These are phyloP conservation scores for Gastrodia elata DNA, from an alignment of 106 monocot genomes.

Conservation along the genomic window DNA sequence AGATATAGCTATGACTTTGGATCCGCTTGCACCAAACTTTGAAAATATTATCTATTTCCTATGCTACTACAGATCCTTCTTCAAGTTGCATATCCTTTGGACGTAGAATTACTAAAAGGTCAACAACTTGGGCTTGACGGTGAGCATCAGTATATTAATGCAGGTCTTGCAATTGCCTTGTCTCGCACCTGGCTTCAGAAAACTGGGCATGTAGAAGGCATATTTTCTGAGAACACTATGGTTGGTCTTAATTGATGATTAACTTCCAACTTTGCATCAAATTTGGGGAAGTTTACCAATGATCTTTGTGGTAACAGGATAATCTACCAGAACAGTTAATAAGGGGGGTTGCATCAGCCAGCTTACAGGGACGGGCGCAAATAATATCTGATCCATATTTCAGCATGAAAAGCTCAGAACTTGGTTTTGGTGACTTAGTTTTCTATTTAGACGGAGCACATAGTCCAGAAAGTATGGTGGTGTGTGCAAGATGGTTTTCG, in stretches of 20 bases:
- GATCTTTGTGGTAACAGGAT: conserved; percentile 26
- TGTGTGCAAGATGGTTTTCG: conserved; percentile 93
- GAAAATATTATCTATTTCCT: neutral
- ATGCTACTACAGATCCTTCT: conserved; percentile 45
- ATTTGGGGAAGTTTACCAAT: neutral
- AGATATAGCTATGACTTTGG: neutral
- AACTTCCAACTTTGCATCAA: neutral
- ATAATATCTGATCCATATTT: conserved; percentile 44
- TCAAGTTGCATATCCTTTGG: conserved; percentile 50
- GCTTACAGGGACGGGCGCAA: conserved; percentile 79
- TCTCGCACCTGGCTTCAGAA: conserved; percentile 59
- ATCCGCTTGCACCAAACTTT: neutral
- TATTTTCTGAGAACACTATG: conserved; percentile 20
- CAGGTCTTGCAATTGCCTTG: conserved; percentile 72
- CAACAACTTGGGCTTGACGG: conserved; percentile 80
- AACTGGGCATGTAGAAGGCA: conserved; percentile 27
- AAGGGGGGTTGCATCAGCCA: conserved; percentile 45
- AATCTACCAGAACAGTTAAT: conserved; percentile 63
- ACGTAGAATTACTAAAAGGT: conserved; percentile 31
- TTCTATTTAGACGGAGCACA: conserved; percentile 97
- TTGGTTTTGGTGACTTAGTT: conserved; percentile 22
- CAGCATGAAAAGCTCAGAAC: conserved; percentile 4
- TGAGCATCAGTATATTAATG: conserved; percentile 85
- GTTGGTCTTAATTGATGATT: neutral
- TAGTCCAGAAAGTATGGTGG: conserved; percentile 91